Conservation (phyloP, 148 eudicot species). For the Dianthus caryophyllus region DNA sequence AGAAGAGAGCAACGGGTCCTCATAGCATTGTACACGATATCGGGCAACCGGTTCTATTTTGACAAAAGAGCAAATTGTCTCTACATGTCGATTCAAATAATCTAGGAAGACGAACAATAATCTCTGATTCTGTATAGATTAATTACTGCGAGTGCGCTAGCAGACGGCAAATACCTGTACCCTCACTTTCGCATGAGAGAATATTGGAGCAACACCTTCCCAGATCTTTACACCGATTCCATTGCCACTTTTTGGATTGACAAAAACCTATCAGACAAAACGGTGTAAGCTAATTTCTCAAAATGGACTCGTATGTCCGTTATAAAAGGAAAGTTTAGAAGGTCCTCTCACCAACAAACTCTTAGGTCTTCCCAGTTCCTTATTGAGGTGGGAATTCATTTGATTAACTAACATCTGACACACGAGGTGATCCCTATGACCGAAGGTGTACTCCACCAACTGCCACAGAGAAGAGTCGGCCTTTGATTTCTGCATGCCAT, state of each 20-base stretch:
- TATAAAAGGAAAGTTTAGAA: neutral
- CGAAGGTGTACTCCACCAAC: constrained; percentile 62
- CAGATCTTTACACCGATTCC: constrained; percentile 64
- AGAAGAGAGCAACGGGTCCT: too few species aligned
- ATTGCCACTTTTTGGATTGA: constrained; percentile 88
- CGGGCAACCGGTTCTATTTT: neutral
- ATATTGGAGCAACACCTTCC: constrained; percentile 79
- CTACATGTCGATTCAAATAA: neutral
- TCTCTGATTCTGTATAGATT: neutral
- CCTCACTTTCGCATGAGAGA: constrained; percentile 73
- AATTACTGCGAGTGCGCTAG: constrained; percentile 5
- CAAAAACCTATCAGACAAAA: constrained; percentile 70
- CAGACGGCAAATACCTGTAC: constrained; percentile 49
- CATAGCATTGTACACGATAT: neutral
- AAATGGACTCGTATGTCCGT: constrained; percentile 15
- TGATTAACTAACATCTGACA: constrained; percentile 58
- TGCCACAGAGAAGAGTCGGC: constrained; percentile 56
- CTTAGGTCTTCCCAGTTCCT: constrained; percentile 69
- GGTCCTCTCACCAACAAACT: constrained; percentile 61
- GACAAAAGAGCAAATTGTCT: neutral
- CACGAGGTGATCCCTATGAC: constrained; percentile 52
- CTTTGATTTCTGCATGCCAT: constrained; percentile 59
- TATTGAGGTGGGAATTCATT: constrained; percentile 40
- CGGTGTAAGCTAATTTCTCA: constrained; percentile 24
- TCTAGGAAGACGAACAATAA: neutral